Evolutionary conservation across 306 rosid genomes (phyloP), one percentile per base, ranked within the genome.

Genomic region (Macrotyloma uniflorum): DNA sequence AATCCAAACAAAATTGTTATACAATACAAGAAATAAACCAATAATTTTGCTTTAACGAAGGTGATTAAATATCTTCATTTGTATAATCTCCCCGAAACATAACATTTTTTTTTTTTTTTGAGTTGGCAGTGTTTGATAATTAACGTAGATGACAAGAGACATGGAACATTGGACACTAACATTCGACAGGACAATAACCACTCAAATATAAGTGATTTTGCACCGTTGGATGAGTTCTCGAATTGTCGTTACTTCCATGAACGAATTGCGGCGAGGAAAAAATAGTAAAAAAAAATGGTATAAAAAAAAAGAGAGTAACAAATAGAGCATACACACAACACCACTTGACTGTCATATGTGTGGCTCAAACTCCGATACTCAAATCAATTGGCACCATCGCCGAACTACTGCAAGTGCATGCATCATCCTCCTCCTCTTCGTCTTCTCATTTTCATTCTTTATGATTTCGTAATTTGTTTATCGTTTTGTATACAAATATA

Each of bases 341-440:
- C 24, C 24, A 18, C 55, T 54, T 19, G 38, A 20, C 23, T 20
- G 7, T 14, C 43, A 13, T 55, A 23, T 67, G 28, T 32, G 72
- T 80, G 89, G 91, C 67, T 79, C 67, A 42, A 49, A 33, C 76
- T 51, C 7, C 10, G 42, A 70, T 68, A 13, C 40, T 45, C 15
- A 6, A 51, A 18, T 50, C 23, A 3, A 49, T 32, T 76, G 42
- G 30, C 75, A 54, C 58, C 72, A 54, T 51, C 49, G 45, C 57
- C 75, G 20, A 47, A 40, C 71, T 51, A 58, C 53, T 46, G 15
- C 71, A 66, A 66, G 33, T 66, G 19, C 71, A 40, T 66, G 71
- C 8, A 11, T 66, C 70, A 66, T 63, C 46, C 36, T 63, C 69
- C 5, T 58, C 64, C 5, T 26, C 36, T 3, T 42, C 47, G 15